phyloP scores from a whole-genome alignment of 257 asterid genomes.

The Solanum stenotomum region DNA sequence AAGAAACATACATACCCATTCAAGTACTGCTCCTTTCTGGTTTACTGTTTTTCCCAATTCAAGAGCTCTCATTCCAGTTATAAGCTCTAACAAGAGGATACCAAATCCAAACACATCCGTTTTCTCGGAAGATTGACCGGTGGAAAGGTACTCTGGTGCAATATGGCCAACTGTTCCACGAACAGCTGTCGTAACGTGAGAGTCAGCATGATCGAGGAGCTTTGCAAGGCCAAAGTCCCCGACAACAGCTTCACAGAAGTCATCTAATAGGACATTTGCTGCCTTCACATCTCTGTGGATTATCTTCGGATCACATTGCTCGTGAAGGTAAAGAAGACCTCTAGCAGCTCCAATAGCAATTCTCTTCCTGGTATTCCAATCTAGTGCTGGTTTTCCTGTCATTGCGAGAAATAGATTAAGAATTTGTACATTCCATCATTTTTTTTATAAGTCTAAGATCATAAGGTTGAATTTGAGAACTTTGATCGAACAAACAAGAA shows the following conservation, averaged over 20 bases:
- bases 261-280: slow-evolving; percentile 79
- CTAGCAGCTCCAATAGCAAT: slow-evolving; percentile 90
- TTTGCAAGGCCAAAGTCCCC: slow-evolving; percentile 98
- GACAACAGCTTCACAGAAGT: slow-evolving; percentile 71
- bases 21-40: slow-evolving; percentile 89
- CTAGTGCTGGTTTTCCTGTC: slow-evolving; percentile 68
- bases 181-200: slow-evolving; percentile 96
- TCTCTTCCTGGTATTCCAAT: slow-evolving; percentile 81
- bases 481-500: neutral
- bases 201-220: slow-evolving; percentile 83
- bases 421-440: neutral
- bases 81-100: slow-evolving; percentile 78
- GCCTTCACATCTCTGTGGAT: slow-evolving; percentile 97
- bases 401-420: neutral
- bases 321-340: slow-evolving; percentile 85
- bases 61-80: slow-evolving; percentile 89
- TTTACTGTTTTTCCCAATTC: slow-evolving; percentile 73
- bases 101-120: slow-evolving; percentile 97
- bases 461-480: neutral
- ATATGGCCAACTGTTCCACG: slow-evolving; percentile 98
- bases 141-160: slow-evolving; percentile 92
- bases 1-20: slow-evolving; percentile 64
- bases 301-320: slow-evolving; percentile 98
- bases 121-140: slow-evolving; percentile 95
- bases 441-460: neutral